phyloP scores from a whole-genome alignment of 805 yeast genomes.

The Hanseniaspora meyeri region DNA sequence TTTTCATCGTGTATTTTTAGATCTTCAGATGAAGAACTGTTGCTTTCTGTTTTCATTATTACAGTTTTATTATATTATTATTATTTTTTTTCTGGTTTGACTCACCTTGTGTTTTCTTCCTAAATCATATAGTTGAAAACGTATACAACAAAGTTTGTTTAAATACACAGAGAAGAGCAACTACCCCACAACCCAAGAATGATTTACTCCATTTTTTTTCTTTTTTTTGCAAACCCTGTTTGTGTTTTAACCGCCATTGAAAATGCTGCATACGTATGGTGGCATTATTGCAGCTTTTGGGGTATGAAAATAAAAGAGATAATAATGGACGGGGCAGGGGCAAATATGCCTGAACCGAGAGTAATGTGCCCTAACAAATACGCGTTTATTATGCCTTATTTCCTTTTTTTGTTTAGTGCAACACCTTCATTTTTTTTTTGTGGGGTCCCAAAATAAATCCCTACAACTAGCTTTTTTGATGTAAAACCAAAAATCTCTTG shows the following conservation, averaged over 20 bases:
- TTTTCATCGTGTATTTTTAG: background rate
- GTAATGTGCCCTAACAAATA: background rate
- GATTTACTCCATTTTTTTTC: too few relatives aligned
- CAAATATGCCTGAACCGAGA: background rate
- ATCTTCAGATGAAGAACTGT: background rate
- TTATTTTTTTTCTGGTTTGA: background rate
- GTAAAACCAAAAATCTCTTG: too few relatives aligned
- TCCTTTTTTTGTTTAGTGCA: background rate
- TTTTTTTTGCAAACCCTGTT: too few relatives aligned
- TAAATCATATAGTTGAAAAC: too few relatives aligned
- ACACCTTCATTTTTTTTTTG: too few relatives aligned
- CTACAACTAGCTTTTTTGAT: too few relatives aligned
- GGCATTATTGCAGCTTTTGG: background rate
- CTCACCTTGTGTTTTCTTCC: background rate
- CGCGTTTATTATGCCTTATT: background rate
- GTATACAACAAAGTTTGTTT: too few relatives aligned
- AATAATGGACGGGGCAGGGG: background rate
- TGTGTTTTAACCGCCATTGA: too few relatives aligned
- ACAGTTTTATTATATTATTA: background rate
- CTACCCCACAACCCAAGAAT: too few relatives aligned
- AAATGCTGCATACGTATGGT: background rate
- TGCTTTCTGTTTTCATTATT: background rate
- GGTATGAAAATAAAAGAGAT: background rate
- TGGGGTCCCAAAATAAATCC: too few relatives aligned
- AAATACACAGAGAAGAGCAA: too few relatives aligned